These are phyloP conservation scores for Phaeosphaeriaceae sp. DNA, from an alignment of 2,329 filamentous ascomycete genomes.

Conservation along the genomic window DNA sequence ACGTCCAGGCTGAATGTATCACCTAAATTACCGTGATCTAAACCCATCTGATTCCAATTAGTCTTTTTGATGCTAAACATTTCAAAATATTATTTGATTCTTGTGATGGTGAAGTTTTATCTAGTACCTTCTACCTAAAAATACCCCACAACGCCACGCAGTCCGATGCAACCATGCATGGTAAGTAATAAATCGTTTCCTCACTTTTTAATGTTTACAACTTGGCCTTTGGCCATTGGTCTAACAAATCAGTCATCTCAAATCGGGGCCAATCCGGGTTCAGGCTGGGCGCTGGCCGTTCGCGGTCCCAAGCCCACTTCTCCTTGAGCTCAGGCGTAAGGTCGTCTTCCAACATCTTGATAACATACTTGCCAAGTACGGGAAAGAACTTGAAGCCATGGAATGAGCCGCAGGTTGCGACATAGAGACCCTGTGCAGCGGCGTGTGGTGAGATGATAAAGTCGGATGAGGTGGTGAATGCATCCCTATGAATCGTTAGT, in stretches of 20 bases:
- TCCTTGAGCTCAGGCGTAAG: conserved; percentile 56
- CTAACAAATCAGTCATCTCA: conserved; percentile 63
- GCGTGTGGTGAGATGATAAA: conserved; percentile 62
- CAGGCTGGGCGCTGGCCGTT: conserved; percentile 57
- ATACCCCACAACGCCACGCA: conserved; percentile 9
- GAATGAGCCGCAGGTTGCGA: conserved; percentile 66
- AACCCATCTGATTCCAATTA: too few species aligned
- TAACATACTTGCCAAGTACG: conserved; percentile 61
- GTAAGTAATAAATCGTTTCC: background rate
- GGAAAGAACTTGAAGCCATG: conserved; percentile 69
- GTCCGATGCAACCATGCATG: conserved; percentile 1
- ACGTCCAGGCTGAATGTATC: too few species aligned
- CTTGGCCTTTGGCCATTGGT: conserved; percentile 41
- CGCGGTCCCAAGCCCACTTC: conserved; percentile 70
- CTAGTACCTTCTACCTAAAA: background rate
- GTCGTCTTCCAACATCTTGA: conserved; percentile 55
- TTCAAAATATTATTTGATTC: too few species aligned
- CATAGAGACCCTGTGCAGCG: conserved; percentile 54
- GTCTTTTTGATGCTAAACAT: too few species aligned
- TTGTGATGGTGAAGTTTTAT: too few species aligned
- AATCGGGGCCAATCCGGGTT: conserved; percentile 64
- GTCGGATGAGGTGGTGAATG: conserved; percentile 63
- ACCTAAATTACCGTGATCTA: too few species aligned
- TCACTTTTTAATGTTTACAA: conserved; percentile 16
- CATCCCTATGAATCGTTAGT: conserved; percentile 60